Evolutionary conservation across 345 rosid genomes (phyloP), one percentile per base, ranked within the genome.

Genomic region (Aquilaria yunnanensis): DNA sequence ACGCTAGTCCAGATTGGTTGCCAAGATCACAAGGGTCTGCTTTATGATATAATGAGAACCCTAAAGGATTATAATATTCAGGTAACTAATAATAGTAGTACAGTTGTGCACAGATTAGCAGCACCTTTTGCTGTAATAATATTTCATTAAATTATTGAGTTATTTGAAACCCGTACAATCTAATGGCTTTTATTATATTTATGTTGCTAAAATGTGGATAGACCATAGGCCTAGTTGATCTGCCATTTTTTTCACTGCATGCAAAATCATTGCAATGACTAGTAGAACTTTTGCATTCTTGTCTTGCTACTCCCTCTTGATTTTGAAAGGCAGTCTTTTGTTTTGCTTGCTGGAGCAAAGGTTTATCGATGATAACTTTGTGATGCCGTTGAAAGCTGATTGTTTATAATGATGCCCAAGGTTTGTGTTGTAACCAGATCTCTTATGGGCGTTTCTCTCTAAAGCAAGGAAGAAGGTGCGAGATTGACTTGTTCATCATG

Each of bases 41-140:
- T 94, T 12, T 90, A 84, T 23, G 99, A 94, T 76, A 81, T 90
- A 63, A 86, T 88, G 97, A 82, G 99, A 71, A 94, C 96, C 51
- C 79, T 94, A 62, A 94, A 94, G 75, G 99, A 94, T 72, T 94
- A 80, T 71, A 90, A 86, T 71, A 85, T 90, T 65, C 88, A 93
- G 98, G 98, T 93, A 76, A 75, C 47, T 50, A 30, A 32, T 37
- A n/a, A 14, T 53, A 14, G 53, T 45, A 33, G 33, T 43, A 37
- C 66, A 30, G 14, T 32, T 8, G 47, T 59, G 29, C 31, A 32
- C 29, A 37, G 31, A 12, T 14, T 6, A 14, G 29, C 33, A 6
- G 1, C 2, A 4, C 11, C 53, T 14, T 45, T 59, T 59, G 2
- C 2, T 23, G 0, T 2, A 23, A 5, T 45, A 14, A 23, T 45